Percentiles rank a stretch among this genome's conserved stretches.
phyloP scores from a whole-genome alignment of 768 basidiomycete genomes.

The Porphyrellus cyaneotinctus region DNA sequence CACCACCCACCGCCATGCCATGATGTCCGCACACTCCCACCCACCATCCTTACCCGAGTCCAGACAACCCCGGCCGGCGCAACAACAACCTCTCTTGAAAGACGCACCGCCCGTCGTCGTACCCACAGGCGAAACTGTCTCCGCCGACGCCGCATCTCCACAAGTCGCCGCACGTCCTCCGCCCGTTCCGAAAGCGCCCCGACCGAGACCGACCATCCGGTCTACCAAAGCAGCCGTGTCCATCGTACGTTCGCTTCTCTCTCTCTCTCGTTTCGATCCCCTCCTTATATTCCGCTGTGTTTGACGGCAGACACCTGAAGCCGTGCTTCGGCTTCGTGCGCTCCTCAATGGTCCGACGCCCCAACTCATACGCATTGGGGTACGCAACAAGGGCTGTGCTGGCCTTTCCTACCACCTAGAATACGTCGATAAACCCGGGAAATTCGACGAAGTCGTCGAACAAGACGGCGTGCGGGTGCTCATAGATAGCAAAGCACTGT shows the following conservation, averaged over 20 bases:
- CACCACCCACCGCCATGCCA: conserved; percentile 45
- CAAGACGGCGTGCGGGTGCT: conserved; percentile 93
- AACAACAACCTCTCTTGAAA: conserved; percentile 22
- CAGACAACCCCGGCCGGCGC: conserved; percentile 9
- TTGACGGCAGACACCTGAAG: conserved; percentile 63
- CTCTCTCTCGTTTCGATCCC: background rate
- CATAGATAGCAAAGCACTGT: conserved; percentile 94
- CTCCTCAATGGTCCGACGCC: conserved; percentile 82
- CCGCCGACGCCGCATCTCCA: conserved; percentile 60
- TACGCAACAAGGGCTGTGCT: conserved; percentile 97
- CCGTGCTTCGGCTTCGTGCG: conserved; percentile 66
- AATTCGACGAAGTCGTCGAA: conserved; percentile 94
- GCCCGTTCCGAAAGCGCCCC: conserved; percentile 59
- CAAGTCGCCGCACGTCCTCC: conserved; percentile 72
- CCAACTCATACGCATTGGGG: conserved; percentile 90
- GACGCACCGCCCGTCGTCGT: conserved; percentile 53
- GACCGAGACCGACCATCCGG: conserved; percentile 60
- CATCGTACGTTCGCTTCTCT: conserved; percentile 45
- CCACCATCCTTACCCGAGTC: conserved; percentile 24
- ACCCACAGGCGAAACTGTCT: conserved; percentile 44
- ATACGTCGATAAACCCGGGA: conserved; percentile 84
- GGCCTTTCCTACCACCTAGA: conserved; percentile 84
- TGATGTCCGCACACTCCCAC: conserved; percentile 60
- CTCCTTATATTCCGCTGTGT: background rate
- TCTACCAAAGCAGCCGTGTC: conserved; percentile 74